Evolutionary conservation across 1,284 basidiomycete species (phyloP), one percentile per base, ranked within the genome.

Genomic region (Tilletia horrida): DNA sequence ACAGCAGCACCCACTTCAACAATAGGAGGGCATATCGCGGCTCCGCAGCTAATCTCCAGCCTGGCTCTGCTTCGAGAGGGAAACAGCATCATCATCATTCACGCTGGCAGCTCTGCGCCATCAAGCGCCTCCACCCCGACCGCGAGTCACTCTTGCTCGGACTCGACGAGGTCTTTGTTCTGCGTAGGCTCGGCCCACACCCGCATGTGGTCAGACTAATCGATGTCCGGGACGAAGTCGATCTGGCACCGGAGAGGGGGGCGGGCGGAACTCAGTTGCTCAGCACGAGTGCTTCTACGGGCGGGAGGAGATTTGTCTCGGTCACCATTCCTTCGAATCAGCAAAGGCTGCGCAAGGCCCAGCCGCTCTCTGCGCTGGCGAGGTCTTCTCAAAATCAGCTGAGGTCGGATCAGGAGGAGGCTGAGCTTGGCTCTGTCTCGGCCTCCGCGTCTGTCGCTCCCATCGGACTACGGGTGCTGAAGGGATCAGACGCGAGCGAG

Each of bases 121-220:
- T 80, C 63, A 81, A 81, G 50, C 73, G 80, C 9, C 68, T 79
- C 1, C 76, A 81, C 57, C 71, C 76, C 1, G 78, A 81, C 55
- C 73, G 73, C n/a, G 74, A 78, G 47, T 73, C 72, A 13, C 77
- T 81, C 64, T 66, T 79, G 16, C 70, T 80, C 0, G 80, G 78
- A 3, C 68, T 81, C 2, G 79, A 80, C 47, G 80, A 81, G 67
- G 80, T 73, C 1, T 81, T 79, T 67, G 79, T 79, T 2, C 68
- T 81, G 21, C 70, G 80, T 23, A 68, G 76, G 25, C 68, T 81
- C 6, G 79, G 80, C 1, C 48, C 63, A 8, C 79, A 81, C 70
- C 76, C 77, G 7, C 71, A 76, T 63, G 71, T 81, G 18, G 76
- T 81, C 42, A 65, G 68, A 23, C 69, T 81, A 21, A 73, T 81